Base-by-base conservation (phyloP, 805 yeast genomes). In the Cyberlindnera misumaiensis region DNA sequence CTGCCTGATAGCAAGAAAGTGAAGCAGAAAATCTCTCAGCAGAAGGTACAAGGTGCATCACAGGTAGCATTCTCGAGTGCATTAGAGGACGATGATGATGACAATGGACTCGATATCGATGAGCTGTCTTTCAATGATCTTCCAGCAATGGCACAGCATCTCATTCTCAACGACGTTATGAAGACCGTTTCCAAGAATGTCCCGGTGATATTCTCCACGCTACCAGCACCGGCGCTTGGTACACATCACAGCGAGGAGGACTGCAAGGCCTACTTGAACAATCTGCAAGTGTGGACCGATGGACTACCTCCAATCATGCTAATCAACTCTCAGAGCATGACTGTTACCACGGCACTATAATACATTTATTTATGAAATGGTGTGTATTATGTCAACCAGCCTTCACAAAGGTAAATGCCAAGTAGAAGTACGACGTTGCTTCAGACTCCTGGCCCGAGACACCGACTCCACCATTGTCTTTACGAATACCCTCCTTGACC, bases 111-210 rank as follows among this genome's bases (percentile, higher is more conserved):
- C 14, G 65, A 64, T 34, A 54, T 68, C 49, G 57, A 60, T 48
- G 56, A 57, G 29, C 51, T 68, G 15, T 72, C 83, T 1, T 89
- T 89, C 61, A 83, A 87, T 56, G 93, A 85, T 44, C 60, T 90
- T n/a, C 95, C 97, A 0, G 93, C 95, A 8, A 76, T 77, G 48
- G 93, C 94, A 0, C 98, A 90, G 58, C 95, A 89, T 56, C 58
- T 90, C 36, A 82, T 93, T 35, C 64, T 93, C 48, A 90, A 90
- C 58, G 95, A 87, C 48, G 65, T 90, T 43, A 89, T 90, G 96
- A 63, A 63, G 33, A 65, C 65, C 16, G 59, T 74, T 18, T 86
- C 96, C 0, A 61, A 65, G 5, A 63, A 66, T 16, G 77, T 95
- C 0, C 86, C 79, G 2, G 77, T 93, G 8, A 75, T 90, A 3